These are phyloP conservation scores for Sugiyamaella americana DNA, from an alignment of 805 yeast genomes.

Conservation along the genomic window DNA sequence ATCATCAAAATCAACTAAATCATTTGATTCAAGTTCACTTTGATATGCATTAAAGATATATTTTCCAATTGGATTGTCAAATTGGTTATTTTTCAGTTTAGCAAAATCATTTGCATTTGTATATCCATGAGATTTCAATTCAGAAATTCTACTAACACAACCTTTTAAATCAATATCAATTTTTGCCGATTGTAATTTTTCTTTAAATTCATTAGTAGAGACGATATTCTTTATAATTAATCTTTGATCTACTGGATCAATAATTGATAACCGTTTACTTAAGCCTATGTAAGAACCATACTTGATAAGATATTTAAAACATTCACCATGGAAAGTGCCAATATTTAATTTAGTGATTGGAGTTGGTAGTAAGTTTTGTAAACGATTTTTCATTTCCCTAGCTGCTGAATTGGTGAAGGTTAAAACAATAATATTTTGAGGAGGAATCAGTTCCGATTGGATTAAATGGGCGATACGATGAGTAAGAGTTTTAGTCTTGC, in stretches of 20 bases:
- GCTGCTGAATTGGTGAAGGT: conserved; percentile 95
- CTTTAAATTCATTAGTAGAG: neutral
- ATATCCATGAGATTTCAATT: conserved; percentile 3
- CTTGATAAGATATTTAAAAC: conserved; percentile 51
- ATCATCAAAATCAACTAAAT: conserved; percentile 77
- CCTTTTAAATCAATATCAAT: neutral
- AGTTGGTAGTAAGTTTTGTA: conserved; percentile 31
- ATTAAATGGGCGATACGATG: conserved; percentile 71
- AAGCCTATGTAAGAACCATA: conserved; percentile 51
- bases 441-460: conserved; percentile 45
- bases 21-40: conserved; percentile 34
- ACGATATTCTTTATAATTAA: conserved; percentile 7
- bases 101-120: neutral
- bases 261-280: conserved; percentile 10
- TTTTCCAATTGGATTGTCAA: neutral
- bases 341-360: conserved; percentile 45
- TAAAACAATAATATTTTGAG: conserved; percentile 68
- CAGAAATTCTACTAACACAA: conserved; percentile 1
- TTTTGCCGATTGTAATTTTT: neutral
- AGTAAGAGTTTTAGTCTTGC: conserved; percentile 78
- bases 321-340: conserved; percentile 89
- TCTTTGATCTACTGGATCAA: conserved; percentile 12
- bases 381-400: conserved; percentile 67
- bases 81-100: neutral
- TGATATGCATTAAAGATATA: conserved; percentile 39